Evolutionary conservation across 352 stramenopile species (phyloP).

Genomic region (Plasmopara muralis): DNA sequence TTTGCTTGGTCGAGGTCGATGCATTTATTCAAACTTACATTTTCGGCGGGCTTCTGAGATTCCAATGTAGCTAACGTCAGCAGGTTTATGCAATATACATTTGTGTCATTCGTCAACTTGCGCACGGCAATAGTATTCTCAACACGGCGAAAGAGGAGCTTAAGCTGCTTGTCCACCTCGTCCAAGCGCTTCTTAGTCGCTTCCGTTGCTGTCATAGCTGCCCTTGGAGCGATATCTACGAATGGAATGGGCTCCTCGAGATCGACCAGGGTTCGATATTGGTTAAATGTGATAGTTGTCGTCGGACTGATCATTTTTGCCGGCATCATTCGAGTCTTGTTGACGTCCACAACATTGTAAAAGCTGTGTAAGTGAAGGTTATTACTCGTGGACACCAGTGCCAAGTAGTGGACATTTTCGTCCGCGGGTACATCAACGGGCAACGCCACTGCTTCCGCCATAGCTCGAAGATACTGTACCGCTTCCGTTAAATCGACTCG

Average conservation of each 20-base stretch:
- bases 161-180: constrained; percentile 41
- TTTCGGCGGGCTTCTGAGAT: constrained; percentile 11
- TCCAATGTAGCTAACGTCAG: constrained; percentile 17
- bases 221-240: constrained; percentile 12
- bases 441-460: constrained; percentile 27
- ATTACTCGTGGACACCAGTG: constrained; percentile 27
- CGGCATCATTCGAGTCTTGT: constrained; percentile 24
- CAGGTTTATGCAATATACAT: constrained; percentile 36
- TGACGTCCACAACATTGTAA: constrained; percentile 33
- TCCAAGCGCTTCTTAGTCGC: constrained; percentile 33
- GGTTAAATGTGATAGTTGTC: constrained; percentile 20
- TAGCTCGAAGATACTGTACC: constrained; percentile 48
- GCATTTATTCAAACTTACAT: constrained; percentile 12
- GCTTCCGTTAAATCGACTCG: constrained; percentile 27
- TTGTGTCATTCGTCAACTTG: constrained; percentile 15
- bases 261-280: constrained; percentile 38
- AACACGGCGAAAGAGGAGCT: constrained; percentile 39
- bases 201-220: constrained; percentile 13
- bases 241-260: constrained; percentile 42
- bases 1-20: neutral
- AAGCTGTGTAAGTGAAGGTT: constrained; percentile 18
- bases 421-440: constrained; percentile 10
- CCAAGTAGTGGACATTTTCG: constrained; percentile 35
- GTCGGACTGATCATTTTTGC: constrained; percentile 22
- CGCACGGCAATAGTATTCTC: constrained; percentile 29